Base-by-base conservation (phyloP, 148 eudicot species). In the Gaultheria prostrata region DNA sequence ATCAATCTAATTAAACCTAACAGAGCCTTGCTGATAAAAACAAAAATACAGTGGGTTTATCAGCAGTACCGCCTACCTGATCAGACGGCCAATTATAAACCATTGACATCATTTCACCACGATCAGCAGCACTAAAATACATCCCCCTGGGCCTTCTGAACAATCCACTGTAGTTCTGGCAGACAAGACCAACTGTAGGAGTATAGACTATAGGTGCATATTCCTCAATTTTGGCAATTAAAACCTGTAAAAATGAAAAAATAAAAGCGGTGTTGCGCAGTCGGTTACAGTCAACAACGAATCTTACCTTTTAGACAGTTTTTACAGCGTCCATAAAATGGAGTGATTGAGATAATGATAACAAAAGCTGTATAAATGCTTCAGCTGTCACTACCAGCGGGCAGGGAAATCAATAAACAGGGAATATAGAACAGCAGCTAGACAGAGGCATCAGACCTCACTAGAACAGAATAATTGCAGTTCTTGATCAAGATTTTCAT, bases 91-190 rank as follows among this genome's bases (percentile, higher is more conserved):
- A 97, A 88, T 97, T 97, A 87, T 97, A 94, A 83, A 93, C 98
- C 99, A 97, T 97, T 78, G 99, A 97, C 98, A 97, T 97, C 99
- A 97, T 97, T 86, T 97, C 99, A 82, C 99, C 99, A 87, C 99
- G 94, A 88, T 97, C 99, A 65, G 86, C 94, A 76, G 97, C 91
- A 86, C 99, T 92, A 78, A 97, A 97, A 79, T 94, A 97, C 98
- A 97, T 97, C 67, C 99, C 99, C 83, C 99, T 90, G 13, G 99
- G 99, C 87, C 99, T 90, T 92, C 99, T 92, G 82, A 93, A 97
- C 71, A 97, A 87, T 67, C 99, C 99, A 86, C 99, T 89, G 78
- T 94, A 97, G 76, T 97, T 93, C 82, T 97, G 99, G 85, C 99
- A 97, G 82, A 97, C 99, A 86, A 91, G 94, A 84, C 99, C 99